These are phyloP conservation scores for Letharia lupina DNA, from an alignment of 495 filamentous ascomycete species.

Conservation along the genomic window DNA sequence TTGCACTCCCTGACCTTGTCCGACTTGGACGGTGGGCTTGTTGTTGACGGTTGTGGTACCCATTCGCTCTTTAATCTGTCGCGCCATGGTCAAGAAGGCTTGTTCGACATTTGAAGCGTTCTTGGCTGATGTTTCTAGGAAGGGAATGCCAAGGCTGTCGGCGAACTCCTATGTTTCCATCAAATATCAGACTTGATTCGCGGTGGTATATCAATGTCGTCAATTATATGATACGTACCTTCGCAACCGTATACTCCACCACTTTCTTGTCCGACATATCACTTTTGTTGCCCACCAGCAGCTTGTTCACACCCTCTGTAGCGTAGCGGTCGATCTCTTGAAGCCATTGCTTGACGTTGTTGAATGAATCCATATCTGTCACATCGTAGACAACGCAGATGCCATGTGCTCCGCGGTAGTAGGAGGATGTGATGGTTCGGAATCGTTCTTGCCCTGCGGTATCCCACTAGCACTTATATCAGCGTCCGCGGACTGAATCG, in stretches of 20 bases:
- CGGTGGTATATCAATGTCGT: background rate
- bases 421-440: constrained; percentile 98
- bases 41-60: constrained; percentile 95
- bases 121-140: constrained; percentile 99
- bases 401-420: constrained; percentile 96
- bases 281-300: constrained; percentile 98
- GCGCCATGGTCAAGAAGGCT: constrained; percentile 98
- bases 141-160: constrained; percentile 96
- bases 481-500: background rate
- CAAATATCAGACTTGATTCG: background rate
- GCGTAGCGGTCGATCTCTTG: constrained; percentile 99
- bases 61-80: constrained; percentile 99
- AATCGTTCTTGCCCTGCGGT: constrained; percentile 98
- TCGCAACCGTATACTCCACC: constrained; percentile 97
- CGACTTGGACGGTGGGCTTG: constrained; percentile 94
- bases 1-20: constrained; percentile 87
- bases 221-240: constrained; percentile 50
- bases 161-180: constrained; percentile 72
- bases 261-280: constrained; percentile 99
- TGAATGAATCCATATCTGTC: constrained; percentile 99
- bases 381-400: constrained; percentile 99
- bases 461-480: constrained; percentile 64
- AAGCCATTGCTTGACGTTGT: constrained; percentile 99
- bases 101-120: constrained; percentile 99
- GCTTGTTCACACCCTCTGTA: constrained; percentile 98